Evolutionary conservation across 1,284 basidiomycete genomes (phyloP), one percentile per base, ranked within the genome.

Genomic region (Ceratobasidium sp.): DNA sequence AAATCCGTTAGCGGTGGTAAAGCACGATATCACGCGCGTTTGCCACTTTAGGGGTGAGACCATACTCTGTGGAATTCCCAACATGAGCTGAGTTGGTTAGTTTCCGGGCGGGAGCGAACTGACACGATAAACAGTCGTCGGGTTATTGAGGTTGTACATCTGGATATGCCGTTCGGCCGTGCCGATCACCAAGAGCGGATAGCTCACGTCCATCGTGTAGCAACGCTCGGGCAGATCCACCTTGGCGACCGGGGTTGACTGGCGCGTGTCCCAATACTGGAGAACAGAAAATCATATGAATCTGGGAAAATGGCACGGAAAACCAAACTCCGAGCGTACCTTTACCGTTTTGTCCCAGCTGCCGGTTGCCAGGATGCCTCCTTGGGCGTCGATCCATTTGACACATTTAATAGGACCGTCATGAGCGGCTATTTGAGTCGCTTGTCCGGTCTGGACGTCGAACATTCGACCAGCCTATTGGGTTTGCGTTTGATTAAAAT

Each of bases 281-380:
- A 19, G 13, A n/a, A 15, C 5, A 17, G 19, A 49, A 54, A 43
- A 34, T 32, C 17, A 32, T 37, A 43, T 32, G 59, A 59, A 64
- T n/a, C 59, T 46, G 34, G 44, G 57, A 75, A 56, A 61, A 43
- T 3, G 25, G 13, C 49, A 15, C 22, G 44, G 52, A 67, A 34
- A 22, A 76, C 34, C 46, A 54, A 49, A 46, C 59, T 9, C 51
- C 37, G 7, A 29, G 78, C 84, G 49, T 73, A 95, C 93, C 88
- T 95, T 96, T 80, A 97, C 83, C 15, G 92, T 94, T 85, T 95
- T 95, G 83, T 98, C 96, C 95, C 95, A 98, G 71, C 93, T 93
- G 0, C 94, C 95, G 0, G 95, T 97, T 17, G 91, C 92, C 49
- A 96, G 86, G 76, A 95, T 89, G 9, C 92, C 90, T 54, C 88